Evolutionary conservation across 768 basidiomycete species (phyloP).

Genomic region (Mycena metata): DNA sequence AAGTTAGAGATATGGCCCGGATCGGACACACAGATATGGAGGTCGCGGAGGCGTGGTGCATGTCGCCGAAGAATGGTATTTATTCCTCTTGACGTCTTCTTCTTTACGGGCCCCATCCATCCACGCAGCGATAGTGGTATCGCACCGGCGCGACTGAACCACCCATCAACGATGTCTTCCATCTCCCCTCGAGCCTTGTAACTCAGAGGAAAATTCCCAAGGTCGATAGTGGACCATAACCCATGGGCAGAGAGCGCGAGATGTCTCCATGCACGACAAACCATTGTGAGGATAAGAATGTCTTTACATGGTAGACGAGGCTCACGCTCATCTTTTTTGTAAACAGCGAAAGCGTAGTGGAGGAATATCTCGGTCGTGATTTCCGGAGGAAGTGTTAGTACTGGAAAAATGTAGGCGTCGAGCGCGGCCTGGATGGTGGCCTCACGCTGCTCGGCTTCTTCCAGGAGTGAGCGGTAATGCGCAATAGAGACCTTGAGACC

Average conservation of each 20-base stretch:
- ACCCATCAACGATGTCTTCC: background rate
- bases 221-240: constrained; percentile 9
- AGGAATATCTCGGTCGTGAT: constrained; percentile 24
- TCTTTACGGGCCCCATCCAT: background rate
- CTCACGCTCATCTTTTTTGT: background rate
- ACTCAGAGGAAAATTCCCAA: background rate
- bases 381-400: constrained; percentile 14
- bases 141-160: constrained; percentile 17
- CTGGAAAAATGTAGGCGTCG: constrained; percentile 9
- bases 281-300: background rate
- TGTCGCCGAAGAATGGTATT: constrained; percentile 6
- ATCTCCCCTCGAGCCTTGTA: constrained; percentile 1
- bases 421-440: background rate
- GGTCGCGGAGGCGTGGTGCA: background rate
- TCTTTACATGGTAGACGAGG: background rate
- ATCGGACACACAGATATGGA: background rate
- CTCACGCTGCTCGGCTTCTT: background rate
- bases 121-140: no score
- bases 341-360: background rate
- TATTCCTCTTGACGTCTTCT: background rate
- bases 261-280: constrained; percentile 6
- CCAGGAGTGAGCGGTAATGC: background rate
- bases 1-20: background rate
- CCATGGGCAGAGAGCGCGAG: constrained; percentile 6
- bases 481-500: no score